Conservation (phyloP, 1,284 basidiomycete species). For the Ustilago crameri region DNA sequence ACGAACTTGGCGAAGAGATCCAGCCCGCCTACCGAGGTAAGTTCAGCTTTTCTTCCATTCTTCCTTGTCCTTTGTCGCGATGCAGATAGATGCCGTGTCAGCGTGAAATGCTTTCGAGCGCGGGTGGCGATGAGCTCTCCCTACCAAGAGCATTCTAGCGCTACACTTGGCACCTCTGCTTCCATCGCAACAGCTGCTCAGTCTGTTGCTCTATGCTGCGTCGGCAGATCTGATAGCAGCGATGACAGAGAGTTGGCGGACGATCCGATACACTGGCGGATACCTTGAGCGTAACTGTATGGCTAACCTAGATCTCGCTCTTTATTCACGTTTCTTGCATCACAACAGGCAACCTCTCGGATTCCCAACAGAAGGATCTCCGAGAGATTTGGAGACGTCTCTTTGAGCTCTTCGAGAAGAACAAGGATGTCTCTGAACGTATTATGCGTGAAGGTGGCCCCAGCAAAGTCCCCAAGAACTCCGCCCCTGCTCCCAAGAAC, state of each 20-base stretch:
- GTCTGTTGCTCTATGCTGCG: not conserved
- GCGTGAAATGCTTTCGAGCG: too few relatives aligned
- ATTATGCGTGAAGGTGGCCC: constrained; percentile 56
- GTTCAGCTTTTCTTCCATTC: constrained; percentile 6
- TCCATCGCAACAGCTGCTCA: not conserved
- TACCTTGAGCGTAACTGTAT: not conserved
- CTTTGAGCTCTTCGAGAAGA: constrained; percentile 61
- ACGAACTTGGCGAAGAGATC: constrained; percentile 62
- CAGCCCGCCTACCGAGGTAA: constrained; percentile 57
- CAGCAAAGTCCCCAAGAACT: constrained; percentile 31
- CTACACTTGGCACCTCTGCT: not conserved
- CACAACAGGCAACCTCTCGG: constrained; percentile 57
- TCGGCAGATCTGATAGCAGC: not conserved
- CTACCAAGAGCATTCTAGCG: too few relatives aligned
- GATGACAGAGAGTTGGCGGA: constrained; percentile 4
- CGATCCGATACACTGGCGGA: constrained; percentile 8
- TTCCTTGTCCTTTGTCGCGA: not conserved
- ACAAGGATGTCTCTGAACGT: constrained; percentile 59
- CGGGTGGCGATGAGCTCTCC: too few relatives aligned
- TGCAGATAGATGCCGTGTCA: too few relatives aligned
- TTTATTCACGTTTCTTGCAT: not conserved
- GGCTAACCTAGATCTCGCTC: constrained; percentile 4
- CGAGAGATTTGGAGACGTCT: constrained; percentile 59
- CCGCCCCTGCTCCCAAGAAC: constrained; percentile 28
- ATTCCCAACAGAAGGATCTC: constrained; percentile 56